Base-by-base conservation (phyloP, 1,139 yeast species). In the Suhomyces wounanorum region DNA sequence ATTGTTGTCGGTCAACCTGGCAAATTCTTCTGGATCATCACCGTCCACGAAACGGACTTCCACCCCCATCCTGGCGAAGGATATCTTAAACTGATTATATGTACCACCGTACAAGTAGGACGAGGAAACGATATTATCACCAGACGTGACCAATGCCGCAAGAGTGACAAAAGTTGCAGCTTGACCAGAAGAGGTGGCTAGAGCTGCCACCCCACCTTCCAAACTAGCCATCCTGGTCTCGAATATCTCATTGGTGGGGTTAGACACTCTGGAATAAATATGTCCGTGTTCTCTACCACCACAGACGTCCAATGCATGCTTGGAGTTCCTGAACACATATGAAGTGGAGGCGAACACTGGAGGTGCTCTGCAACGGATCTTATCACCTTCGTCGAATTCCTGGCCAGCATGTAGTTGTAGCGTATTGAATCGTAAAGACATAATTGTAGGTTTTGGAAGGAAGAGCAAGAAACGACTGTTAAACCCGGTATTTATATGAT, bases 331-430 rank as follows among this genome's bases (percentile, higher is more conserved):
- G 70, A 94, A 94, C 41, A 85, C 95, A 65, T 82, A 94, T 10
- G 98, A 92, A 3, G 89, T 77, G n/a, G 90, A 79, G 46, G 94
- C 87, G 68, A 89, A 91, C 65, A 94, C 89, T 53, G 98, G 97
- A 38, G 89, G 92, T 11, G 98, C 97, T 69, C 97, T 83, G 49
- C 97, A 82, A 48, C 71, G 65, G 72, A 81, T 82, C 56, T 91
- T 78, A 21, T 40, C 42, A 13, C 21, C 30, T 57, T 78, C 75
- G 64, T 83, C 85, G 62, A 82, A 71, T 52, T 74, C 75, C 67
- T 85, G 92, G 55, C 98, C 99, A 52, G 97, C 97, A 71, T 92
- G 98, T 61, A 94, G 82, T 77, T 92, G 97, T 58, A 88, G 78
- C 43, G 97, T 94, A 66, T 90, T 97, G 64, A 90, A 91, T 63